A percentile compares a stretch with the other conserved stretches of the same genome.
phyloP scores from a whole-genome alignment of 441 rosid species.

The Isatis lusitanica region DNA sequence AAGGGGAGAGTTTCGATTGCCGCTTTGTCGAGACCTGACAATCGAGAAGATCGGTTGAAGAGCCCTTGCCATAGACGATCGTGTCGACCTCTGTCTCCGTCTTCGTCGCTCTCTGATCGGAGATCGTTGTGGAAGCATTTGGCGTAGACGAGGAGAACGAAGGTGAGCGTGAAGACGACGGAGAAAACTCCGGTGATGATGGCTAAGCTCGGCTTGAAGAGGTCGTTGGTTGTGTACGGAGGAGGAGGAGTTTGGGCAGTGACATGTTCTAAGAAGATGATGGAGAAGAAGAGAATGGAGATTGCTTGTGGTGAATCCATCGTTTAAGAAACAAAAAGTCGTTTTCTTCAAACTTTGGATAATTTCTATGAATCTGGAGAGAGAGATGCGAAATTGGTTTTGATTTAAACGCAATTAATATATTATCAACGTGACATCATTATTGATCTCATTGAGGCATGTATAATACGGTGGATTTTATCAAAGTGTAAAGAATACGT shows the following conservation, averaged over 20 bases:
- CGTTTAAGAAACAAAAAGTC: background rate
- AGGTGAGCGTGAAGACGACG: constrained; percentile 57
- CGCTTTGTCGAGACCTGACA: constrained; percentile 61
- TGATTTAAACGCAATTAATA: background rate
- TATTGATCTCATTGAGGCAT: constrained; percentile 23
- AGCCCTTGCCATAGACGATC: constrained; percentile 35
- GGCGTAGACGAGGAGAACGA: constrained; percentile 57
- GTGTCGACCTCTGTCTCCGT: background rate
- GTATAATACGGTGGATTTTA: background rate
- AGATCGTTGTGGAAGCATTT: constrained; percentile 55
- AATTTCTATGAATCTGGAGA: background rate
- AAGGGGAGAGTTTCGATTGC: constrained; percentile 63
- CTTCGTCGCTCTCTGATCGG: constrained; percentile 22
- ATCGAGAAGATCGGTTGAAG: constrained; percentile 43
- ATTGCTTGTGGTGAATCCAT: constrained; percentile 43
- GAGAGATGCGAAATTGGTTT: constrained; percentile 14
- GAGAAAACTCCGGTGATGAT: constrained; percentile 69
- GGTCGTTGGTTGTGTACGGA: constrained; percentile 26
- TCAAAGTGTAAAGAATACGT: background rate
- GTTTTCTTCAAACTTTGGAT: background rate
- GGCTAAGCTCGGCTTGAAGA: constrained; percentile 65
- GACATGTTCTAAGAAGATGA: constrained; percentile 32
- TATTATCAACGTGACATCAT: constrained; percentile 22
- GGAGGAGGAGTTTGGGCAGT: constrained; percentile 42
- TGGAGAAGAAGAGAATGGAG: constrained; percentile 10